phyloP scores from a whole-genome alignment of 495 filamentous ascomycete genomes.

The Astrocystis sublimbata region DNA sequence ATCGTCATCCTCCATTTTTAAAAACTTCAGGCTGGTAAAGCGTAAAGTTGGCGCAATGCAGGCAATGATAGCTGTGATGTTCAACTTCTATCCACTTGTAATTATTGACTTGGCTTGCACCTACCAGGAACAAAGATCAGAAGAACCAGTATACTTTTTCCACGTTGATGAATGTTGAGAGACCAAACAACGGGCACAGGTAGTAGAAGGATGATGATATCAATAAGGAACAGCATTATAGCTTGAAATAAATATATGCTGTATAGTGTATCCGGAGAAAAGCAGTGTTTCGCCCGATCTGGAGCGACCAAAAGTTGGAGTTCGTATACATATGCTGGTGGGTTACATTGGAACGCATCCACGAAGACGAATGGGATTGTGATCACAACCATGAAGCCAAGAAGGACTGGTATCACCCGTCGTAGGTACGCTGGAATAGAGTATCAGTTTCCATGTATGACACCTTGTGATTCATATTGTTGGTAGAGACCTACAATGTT shows the following conservation, averaged over 20 bases:
- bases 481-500: slow-evolving; percentile 2
- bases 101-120: neutral
- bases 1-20: slow-evolving; percentile 2
- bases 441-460: neutral
- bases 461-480: neutral
- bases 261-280: slow-evolving; percentile 8
- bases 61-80: slow-evolving; percentile 7
- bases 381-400: neutral
- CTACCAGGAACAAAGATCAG: slow-evolving; percentile 12
- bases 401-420: neutral
- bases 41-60: slow-evolving; percentile 11
- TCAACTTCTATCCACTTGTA: neutral
- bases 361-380: slow-evolving; percentile 1
- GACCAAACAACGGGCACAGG: slow-evolving; percentile 5
- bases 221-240: slow-evolving; percentile 7
- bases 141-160: slow-evolving; percentile 1
- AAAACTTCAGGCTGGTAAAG: slow-evolving; percentile 6
- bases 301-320: slow-evolving; percentile 11
- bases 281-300: slow-evolving; percentile 6
- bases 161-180: slow-evolving; percentile 1
- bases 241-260: slow-evolving; percentile 11
- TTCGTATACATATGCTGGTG: slow-evolving; percentile 18
- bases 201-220: slow-evolving; percentile 15
- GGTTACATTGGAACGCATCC: slow-evolving; percentile 18
- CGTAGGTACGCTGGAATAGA: neutral